Percentiles rank a stretch among this genome's conserved stretches.
Evolutionary conservation across 768 basidiomycete genomes (phyloP).

Genomic region (Russula vinacea): DNA sequence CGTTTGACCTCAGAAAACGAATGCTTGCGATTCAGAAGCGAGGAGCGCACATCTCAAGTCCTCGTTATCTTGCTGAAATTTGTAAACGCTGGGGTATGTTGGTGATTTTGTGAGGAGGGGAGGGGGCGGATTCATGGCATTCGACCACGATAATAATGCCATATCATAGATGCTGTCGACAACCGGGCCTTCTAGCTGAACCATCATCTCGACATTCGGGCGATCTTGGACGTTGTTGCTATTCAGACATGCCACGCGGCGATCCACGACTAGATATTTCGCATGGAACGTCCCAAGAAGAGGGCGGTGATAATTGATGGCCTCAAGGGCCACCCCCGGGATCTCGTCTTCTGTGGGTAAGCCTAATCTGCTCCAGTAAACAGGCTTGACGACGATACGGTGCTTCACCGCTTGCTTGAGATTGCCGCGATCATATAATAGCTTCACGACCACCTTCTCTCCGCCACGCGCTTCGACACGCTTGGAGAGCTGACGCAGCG

Average conservation of each 20-base stretch:
- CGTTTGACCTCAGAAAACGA: background rate
- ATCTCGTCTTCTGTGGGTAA: conserved; percentile 55
- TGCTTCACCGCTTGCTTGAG: conserved; percentile 49
- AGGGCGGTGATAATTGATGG: conserved; percentile 55
- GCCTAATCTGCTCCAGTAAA: conserved; percentile 48
- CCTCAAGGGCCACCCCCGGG: conserved; percentile 57
- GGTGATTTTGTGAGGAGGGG: conserved; percentile 41
- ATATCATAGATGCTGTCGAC: conserved; percentile 69
- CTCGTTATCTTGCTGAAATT: conserved; percentile 39
- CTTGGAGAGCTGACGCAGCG: conserved; percentile 39
- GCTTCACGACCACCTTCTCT: conserved; percentile 55
- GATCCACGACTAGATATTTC: conserved; percentile 67
- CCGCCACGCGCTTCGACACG: conserved; percentile 44
- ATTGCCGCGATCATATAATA: conserved; percentile 68
- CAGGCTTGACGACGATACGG: conserved; percentile 47
- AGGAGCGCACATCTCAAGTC: conserved; percentile 32
- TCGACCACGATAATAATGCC: conserved; percentile 60
- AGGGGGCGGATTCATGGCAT: conserved; percentile 45
- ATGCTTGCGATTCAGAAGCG: background rate
- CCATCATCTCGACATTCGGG: conserved; percentile 57
- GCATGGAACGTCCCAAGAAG: conserved; percentile 67
- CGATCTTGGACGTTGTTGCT: conserved; percentile 68
- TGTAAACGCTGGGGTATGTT: conserved; percentile 39
- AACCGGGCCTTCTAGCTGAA: conserved; percentile 66
- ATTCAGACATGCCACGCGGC: conserved; percentile 61